A percentile compares a stretch with the other conserved stretches of the same genome.
Conservation (phyloP, 1,139 yeast genomes). For the Protomyces macrosporus region DNA sequence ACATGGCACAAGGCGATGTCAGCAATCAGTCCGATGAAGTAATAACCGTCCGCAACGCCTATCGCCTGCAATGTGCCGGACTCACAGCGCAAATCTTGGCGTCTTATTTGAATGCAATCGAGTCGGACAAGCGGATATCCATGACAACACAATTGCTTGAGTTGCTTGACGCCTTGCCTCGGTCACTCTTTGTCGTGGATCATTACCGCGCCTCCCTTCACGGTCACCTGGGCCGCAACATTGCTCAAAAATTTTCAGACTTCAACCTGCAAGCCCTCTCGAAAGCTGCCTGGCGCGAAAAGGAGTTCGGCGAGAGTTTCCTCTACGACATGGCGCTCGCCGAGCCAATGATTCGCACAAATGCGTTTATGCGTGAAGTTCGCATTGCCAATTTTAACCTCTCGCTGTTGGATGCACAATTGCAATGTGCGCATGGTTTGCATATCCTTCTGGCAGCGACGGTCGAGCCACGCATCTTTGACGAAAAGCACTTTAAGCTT, state of each 20-base stretch:
- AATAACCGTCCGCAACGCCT: constrained; percentile 47
- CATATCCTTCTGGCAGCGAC: neutral
- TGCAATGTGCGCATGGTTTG: neutral
- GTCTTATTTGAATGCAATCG: constrained; percentile 55
- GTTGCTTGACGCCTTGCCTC: constrained; percentile 42
- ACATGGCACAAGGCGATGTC: constrained; percentile 23
- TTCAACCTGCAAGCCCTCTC: constrained; percentile 52
- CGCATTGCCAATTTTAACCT: constrained; percentile 57
- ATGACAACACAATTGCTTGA: constrained; percentile 37
- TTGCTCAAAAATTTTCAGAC: constrained; percentile 49
- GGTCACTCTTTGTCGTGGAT: constrained; percentile 36
- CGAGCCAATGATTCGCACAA: constrained; percentile 53
- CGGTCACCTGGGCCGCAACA: constrained; percentile 44
- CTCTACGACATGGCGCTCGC: constrained; percentile 60
- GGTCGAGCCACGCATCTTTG: neutral
- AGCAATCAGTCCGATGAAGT: constrained; percentile 30
- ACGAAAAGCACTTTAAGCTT: neutral
- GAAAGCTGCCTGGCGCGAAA: constrained; percentile 46
- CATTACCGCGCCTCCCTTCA: constrained; percentile 49
- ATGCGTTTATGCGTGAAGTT: constrained; percentile 50
- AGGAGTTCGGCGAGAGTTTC: constrained; percentile 50
- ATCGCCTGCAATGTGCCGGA: constrained; percentile 55
- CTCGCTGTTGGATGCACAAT: constrained; percentile 62
- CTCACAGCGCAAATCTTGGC: constrained; percentile 73
- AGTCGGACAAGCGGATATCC: constrained; percentile 41